Percentiles rank a stretch among this genome's conserved stretches.
These are phyloP conservation scores for Heracleum sosnowskyi DNA, from an alignment of 129 eudicot genomes.

Conservation along the genomic window DNA sequence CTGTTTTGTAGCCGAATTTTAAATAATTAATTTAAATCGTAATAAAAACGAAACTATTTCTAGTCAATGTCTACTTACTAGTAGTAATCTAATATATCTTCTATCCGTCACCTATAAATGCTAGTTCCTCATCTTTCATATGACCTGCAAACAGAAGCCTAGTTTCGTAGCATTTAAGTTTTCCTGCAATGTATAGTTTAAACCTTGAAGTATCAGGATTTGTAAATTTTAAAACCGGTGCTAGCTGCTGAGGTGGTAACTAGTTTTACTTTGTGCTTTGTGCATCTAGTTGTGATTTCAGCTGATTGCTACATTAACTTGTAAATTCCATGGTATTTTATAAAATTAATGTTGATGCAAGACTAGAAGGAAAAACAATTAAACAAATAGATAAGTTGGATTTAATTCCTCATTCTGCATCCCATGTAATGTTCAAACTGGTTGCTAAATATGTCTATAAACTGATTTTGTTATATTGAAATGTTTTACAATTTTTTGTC, in stretches of 20 bases:
- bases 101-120: background rate
- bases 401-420: too few relatives aligned
- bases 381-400: too few relatives aligned
- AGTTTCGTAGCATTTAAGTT: background rate
- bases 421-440: background rate
- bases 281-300: background rate
- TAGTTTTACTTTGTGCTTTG: background rate
- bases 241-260: background rate
- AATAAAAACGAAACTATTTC: background rate
- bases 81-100: background rate
- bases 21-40: background rate
- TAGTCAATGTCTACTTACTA: background rate
- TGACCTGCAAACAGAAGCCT: background rate
- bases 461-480: background rate
- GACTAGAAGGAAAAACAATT: too few relatives aligned
- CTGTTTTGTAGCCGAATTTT: background rate
- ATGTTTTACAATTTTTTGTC: slow-evolving; percentile 1
- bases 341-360: background rate
- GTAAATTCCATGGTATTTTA: background rate
- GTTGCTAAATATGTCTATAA: background rate
- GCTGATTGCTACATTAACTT: background rate
- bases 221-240: background rate
- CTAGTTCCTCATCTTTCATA: background rate
- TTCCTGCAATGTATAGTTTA: background rate
- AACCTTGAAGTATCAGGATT: background rate